Evolutionary conservation across 768 basidiomycete genomes (phyloP).

Genomic region (Artomyces pyxidatus): DNA sequence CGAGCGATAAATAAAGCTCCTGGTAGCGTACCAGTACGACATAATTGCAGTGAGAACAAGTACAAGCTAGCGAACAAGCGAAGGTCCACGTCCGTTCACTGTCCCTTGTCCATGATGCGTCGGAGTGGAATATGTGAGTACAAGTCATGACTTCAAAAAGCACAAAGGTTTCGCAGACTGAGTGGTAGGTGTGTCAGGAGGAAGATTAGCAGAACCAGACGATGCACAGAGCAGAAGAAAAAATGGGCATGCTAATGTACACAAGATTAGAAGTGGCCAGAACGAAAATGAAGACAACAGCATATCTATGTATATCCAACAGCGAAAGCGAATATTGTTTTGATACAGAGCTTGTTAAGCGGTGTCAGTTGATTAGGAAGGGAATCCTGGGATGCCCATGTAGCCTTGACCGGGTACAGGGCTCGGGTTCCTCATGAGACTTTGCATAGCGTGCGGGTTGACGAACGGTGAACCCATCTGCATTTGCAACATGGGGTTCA

Average conservation of each 20-base stretch:
- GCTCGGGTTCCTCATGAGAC: conserved; percentile 77
- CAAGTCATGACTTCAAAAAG: no score
- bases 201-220: conserved; percentile 4
- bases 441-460: conserved; percentile 73
- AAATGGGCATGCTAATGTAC: neutral
- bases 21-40: conserved; percentile 13
- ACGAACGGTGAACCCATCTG: conserved; percentile 43
- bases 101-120: conserved; percentile 34
- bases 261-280: neutral
- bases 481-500: conserved; percentile 61
- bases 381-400: conserved; percentile 19
- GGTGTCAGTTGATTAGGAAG: conserved; percentile 11
- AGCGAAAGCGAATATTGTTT: neutral
- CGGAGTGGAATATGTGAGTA: conserved; percentile 20
- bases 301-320: conserved; percentile 4
- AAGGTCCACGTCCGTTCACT: conserved; percentile 50
- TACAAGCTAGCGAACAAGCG: conserved; percentile 45
- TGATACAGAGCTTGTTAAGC: conserved; percentile 9
- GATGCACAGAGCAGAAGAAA: neutral
- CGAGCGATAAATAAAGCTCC: conserved; percentile 2
- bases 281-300: neutral
- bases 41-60: conserved; percentile 24
- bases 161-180: no score
- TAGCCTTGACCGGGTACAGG: conserved; percentile 41
- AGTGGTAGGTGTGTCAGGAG: conserved; percentile 7